phyloP scores from a whole-genome alignment of 2,329 filamentous ascomycete genomes.

The Aspergillus sp. region DNA sequence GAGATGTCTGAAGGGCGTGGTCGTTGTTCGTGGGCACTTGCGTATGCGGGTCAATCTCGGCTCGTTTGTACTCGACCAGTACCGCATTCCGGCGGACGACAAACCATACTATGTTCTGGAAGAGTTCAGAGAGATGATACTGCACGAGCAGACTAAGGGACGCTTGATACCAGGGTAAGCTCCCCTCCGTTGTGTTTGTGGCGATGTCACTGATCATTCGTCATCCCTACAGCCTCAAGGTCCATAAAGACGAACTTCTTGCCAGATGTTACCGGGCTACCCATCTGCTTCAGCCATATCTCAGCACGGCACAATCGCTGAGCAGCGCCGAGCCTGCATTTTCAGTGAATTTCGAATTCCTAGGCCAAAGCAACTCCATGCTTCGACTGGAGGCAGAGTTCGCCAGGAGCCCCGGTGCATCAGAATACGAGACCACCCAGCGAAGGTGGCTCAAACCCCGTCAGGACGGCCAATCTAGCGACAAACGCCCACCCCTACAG shows the following conservation, averaged over 20 bases:
- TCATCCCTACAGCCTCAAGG: conserved; percentile 26
- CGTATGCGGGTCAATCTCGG: conserved; percentile 49
- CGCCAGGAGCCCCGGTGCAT: conserved; percentile 28
- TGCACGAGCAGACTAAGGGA: conserved; percentile 38
- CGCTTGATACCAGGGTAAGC: conserved; percentile 42
- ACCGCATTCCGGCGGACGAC: conserved; percentile 30
- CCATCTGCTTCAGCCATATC: conserved; percentile 33
- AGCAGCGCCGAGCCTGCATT: conserved; percentile 34
- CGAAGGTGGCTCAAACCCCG: conserved; percentile 40
- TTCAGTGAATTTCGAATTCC: conserved; percentile 47
- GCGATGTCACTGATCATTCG: not conserved
- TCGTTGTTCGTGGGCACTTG: conserved; percentile 37
- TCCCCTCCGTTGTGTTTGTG: not conserved
- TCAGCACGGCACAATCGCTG: conserved; percentile 23
- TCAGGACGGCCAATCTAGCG: conserved; percentile 20
- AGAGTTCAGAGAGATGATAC: conserved; percentile 46
- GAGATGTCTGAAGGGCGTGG: conserved; percentile 33
- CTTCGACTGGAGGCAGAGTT: conserved; percentile 45
- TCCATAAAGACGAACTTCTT: conserved; percentile 31
- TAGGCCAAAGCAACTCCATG: conserved; percentile 27
- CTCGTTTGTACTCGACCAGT: conserved; percentile 42
- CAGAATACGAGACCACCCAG: conserved; percentile 37
- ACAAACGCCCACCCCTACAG: conserved; percentile 35
- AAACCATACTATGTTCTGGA: conserved; percentile 34
- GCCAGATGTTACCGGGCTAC: conserved; percentile 30